Percentiles rank a stretch among this genome's conserved stretches.
These are phyloP conservation scores for Boletus sp. DNA, from an alignment of 768 basidiomycete species.

Conservation along the genomic window DNA sequence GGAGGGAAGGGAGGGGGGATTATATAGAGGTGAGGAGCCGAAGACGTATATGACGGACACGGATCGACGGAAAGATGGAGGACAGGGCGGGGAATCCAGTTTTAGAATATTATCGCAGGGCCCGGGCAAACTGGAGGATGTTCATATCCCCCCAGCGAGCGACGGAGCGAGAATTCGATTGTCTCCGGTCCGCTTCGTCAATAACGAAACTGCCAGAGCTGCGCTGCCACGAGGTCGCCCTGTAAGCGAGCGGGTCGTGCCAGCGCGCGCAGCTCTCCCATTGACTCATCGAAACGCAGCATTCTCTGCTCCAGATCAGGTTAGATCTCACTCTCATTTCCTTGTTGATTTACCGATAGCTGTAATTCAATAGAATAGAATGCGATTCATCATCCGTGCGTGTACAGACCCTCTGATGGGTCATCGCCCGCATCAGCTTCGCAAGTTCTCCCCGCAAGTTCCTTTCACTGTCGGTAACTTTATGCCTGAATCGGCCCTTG, in stretches of 20 bases:
- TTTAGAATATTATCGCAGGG: slow-evolving; percentile 1
- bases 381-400: slow-evolving; percentile 10
- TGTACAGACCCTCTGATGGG: slow-evolving; percentile 18
- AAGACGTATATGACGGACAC: slow-evolving; percentile 24
- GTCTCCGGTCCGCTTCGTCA: slow-evolving; percentile 22
- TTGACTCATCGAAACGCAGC: slow-evolving; percentile 22
- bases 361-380: slow-evolving; percentile 18
- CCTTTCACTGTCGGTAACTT: slow-evolving; percentile 27
- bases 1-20: slow-evolving; percentile 10
- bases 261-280: slow-evolving; percentile 16
- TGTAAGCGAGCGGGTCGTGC: slow-evolving; percentile 21
- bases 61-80: slow-evolving; percentile 21
- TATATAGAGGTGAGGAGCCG: too few relatives aligned
- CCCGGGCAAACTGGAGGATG: neutral
- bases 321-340: slow-evolving; percentile 24
- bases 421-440: slow-evolving; percentile 22
- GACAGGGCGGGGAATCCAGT: slow-evolving; percentile 16
- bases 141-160: slow-evolving; percentile 11
- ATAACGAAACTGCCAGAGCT: slow-evolving; percentile 20
- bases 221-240: slow-evolving; percentile 26
- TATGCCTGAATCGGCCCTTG: slow-evolving; percentile 22
- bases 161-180: slow-evolving; percentile 20
- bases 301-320: slow-evolving; percentile 15
- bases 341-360: slow-evolving; percentile 27
- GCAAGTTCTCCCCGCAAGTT: slow-evolving; percentile 26